Conservation (phyloP, 768 basidiomycete species). For the Hysterangium stoloniferum region DNA sequence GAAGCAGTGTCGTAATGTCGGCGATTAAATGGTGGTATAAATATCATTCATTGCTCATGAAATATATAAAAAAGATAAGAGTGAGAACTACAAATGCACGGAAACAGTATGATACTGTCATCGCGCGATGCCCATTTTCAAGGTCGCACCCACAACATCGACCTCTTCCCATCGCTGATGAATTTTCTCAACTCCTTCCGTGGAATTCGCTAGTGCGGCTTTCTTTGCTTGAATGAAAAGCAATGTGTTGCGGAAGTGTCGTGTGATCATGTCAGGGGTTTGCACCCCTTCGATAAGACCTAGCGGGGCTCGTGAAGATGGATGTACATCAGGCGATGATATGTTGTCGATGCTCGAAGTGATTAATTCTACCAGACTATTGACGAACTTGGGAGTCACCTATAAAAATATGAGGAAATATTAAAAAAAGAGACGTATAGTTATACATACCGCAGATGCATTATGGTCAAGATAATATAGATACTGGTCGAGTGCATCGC, state of each 20-base stretch:
- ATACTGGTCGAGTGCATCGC: constrained; percentile 93
- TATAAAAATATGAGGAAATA: constrained; percentile 23
- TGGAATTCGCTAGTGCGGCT: constrained; percentile 27
- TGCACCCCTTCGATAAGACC: constrained; percentile 90
- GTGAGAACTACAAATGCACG: constrained; percentile 7
- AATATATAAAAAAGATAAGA: constrained; percentile 5
- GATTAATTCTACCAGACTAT: constrained; percentile 92
- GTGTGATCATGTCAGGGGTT: constrained; percentile 86
- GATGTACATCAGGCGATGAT: constrained; percentile 79
- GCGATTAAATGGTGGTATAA: background rate
- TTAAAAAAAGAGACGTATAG: background rate
- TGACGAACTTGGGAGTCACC: constrained; percentile 94
- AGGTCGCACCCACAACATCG: constrained; percentile 76
- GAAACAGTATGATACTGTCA: constrained; percentile 1
- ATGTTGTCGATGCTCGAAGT: constrained; percentile 91
- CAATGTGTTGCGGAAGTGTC: constrained; percentile 91
- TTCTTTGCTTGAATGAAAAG: constrained; percentile 76
- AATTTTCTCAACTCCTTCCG: constrained; percentile 32
- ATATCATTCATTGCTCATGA: constrained; percentile 3
- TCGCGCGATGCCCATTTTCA: constrained; percentile 73
- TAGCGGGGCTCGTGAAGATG: constrained; percentile 77
- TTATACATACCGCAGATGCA: constrained; percentile 71
- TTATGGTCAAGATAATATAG: constrained; percentile 93
- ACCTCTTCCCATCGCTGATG: constrained; percentile 73
- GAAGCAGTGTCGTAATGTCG: background rate